phyloP scores from a whole-genome alignment of 2,329 filamentous ascomycete genomes.

The Tolypocladium pustulatum region DNA sequence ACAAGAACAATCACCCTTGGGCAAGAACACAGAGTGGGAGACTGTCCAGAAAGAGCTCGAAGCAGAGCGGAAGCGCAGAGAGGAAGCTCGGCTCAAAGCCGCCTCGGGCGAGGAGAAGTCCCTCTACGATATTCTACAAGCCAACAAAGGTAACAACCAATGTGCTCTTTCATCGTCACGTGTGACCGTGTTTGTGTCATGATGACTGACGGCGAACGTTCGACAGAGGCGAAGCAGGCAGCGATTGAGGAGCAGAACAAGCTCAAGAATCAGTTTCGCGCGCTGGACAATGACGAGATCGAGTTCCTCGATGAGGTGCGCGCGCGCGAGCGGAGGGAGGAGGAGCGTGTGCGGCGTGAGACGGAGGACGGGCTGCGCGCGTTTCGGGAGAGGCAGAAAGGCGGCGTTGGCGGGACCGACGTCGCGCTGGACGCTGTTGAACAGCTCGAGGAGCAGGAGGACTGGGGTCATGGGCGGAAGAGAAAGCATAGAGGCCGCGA shows the following conservation, averaged over 20 bases:
- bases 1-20: constrained; percentile 7
- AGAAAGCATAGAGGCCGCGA: constrained; percentile 25
- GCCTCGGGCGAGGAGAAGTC: constrained; percentile 43
- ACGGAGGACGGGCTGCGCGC: constrained; percentile 43
- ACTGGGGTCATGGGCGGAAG: constrained; percentile 22
- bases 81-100: constrained; percentile 34
- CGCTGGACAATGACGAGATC: constrained; percentile 69
- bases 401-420: constrained; percentile 9
- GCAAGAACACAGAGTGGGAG: constrained; percentile 44
- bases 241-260: constrained; percentile 66
- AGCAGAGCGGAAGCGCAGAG: constrained; percentile 42
- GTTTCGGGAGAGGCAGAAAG: constrained; percentile 42
- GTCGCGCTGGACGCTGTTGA: constrained; percentile 9
- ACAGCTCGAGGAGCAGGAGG: constrained; percentile 18
- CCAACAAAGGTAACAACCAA: constrained; percentile 58
- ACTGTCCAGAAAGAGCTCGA: constrained; percentile 55
- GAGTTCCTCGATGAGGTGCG: constrained; percentile 58
- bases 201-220: constrained; percentile 17
- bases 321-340: constrained; percentile 37
- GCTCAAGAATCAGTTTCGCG: constrained; percentile 66
- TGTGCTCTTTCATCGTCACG: background rate
- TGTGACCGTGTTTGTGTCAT: background rate
- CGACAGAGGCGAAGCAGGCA: constrained; percentile 66
- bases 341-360: constrained; percentile 43
- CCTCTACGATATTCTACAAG: constrained; percentile 66